Evolutionary conservation across 164 flowering plant species (phyloP).

Genomic region (Brasenia schreberi): DNA sequence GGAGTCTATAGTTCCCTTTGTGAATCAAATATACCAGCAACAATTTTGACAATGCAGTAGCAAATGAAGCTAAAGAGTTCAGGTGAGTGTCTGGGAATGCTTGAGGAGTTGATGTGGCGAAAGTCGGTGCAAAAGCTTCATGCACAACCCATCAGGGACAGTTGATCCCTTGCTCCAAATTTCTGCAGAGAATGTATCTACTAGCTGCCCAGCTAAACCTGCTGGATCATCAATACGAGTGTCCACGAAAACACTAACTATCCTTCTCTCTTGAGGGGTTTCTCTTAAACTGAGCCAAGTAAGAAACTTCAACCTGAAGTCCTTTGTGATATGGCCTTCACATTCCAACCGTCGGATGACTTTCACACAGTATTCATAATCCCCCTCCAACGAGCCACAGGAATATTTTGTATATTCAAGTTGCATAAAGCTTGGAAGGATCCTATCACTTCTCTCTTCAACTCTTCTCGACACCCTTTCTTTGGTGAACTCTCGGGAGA

Average conservation of each 20-base stretch:
- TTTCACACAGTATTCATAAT: slow-evolving; percentile 75
- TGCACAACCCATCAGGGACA: slow-evolving; percentile 59
- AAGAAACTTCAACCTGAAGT: slow-evolving; percentile 74
- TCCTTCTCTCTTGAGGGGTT: slow-evolving; percentile 49
- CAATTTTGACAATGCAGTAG: too few relatives aligned
- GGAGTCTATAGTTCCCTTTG: too few relatives aligned
- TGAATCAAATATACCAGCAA: too few relatives aligned
- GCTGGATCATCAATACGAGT: slow-evolving; percentile 58
- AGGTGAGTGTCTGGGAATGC: too few relatives aligned
- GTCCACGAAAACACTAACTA: slow-evolving; percentile 75
- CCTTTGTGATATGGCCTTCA: slow-evolving; percentile 62
- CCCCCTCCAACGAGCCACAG: slow-evolving; percentile 26
- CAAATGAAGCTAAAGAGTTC: too few relatives aligned
- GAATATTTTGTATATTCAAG: neutral
- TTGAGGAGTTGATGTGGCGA: too few relatives aligned
- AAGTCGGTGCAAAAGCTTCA: slow-evolving; percentile 25
- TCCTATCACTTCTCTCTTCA: slow-evolving; percentile 18
- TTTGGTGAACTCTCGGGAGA: slow-evolving; percentile 27
- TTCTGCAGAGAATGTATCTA: slow-evolving; percentile 67
- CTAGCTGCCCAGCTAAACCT: slow-evolving; percentile 77
- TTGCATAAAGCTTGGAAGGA: neutral
- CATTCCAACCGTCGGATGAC: slow-evolving; percentile 69
- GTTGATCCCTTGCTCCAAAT: slow-evolving; percentile 35
- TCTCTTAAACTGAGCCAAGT: slow-evolving; percentile 94
- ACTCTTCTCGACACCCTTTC: slow-evolving; percentile 18